These are phyloP conservation scores for Phalaenopsis equestris DNA, from an alignment of 106 monocot genomes.

Conservation along the genomic window DNA sequence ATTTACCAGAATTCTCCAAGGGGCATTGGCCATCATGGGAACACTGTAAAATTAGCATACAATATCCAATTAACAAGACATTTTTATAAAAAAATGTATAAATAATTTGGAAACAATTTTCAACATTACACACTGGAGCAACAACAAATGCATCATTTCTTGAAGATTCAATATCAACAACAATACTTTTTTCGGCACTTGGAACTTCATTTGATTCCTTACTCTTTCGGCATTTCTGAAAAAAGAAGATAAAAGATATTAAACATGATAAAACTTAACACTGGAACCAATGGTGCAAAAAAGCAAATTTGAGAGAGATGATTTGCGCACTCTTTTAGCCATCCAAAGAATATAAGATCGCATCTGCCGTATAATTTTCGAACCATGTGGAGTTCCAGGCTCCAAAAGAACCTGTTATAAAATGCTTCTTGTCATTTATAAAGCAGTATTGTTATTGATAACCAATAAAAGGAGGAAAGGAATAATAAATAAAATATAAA, in stretches of 20 bases:
- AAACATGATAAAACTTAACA: background rate
- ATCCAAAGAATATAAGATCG: constrained; percentile 95
- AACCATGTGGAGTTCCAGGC: constrained; percentile 98
- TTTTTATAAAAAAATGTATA: background rate
- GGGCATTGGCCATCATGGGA: constrained; percentile 98
- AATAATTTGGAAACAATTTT: background rate
- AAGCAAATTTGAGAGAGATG: constrained; percentile 7
- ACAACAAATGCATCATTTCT: constrained; percentile 69
- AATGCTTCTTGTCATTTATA: background rate
- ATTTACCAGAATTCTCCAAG: constrained; percentile 69
- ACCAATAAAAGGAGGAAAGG: background rate
- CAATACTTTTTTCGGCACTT: constrained; percentile 31
- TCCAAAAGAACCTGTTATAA: constrained; percentile 75
- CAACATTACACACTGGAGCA: constrained; percentile 72
- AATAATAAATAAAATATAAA: background rate
- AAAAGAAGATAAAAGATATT: constrained; percentile 5
- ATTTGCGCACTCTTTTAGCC: constrained; percentile 63
- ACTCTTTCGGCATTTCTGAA: constrained; percentile 64
- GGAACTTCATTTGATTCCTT: constrained; percentile 17
- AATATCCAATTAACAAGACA: constrained; percentile 4
- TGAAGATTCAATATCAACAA: constrained; percentile 19
- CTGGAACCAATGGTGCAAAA: background rate
- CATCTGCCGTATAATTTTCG: constrained; percentile 80
- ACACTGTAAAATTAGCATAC: constrained; percentile 37
- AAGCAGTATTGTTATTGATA: background rate